Base-by-base conservation (phyloP, 129 eudicot genomes). In the Flaveria robusta region DNA sequence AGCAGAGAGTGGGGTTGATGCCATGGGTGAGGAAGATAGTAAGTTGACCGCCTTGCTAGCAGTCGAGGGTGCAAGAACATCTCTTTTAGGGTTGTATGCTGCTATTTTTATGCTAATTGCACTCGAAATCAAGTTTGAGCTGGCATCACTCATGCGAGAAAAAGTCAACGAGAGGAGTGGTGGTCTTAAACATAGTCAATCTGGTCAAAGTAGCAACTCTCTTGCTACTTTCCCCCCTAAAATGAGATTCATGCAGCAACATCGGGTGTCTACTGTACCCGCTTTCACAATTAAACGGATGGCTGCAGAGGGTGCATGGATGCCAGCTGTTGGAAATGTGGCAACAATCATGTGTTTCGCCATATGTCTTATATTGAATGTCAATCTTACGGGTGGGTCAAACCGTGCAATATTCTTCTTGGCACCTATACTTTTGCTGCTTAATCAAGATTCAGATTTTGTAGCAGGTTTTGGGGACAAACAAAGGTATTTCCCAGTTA, bases 381-480 rank as follows among this genome's bases (percentile, higher is more conserved):
- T 87, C 52, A 90, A 86, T 87, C 90, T 95, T 10, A 87, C 99
- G 0, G 97, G 96, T 15, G 99, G 99, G 58, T 95, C 99, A 22
- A 95, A 91, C 85, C 92, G 96, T 68, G 99, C 97, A 2, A 91
- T 95, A 84, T 95, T 95, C 89, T 87, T 95, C 82, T 76, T 95
- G 89, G 99, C 99, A 0, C 99, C 99, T 0, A 85, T 95, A 79
- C 83, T 95, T 42, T 81, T 95, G 66, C 79, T 95, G 68, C 94
- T 95, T 34, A 95, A 95, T 78, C 99, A 95, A 78, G 99, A 95
- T 67, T 86, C 97, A 13, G 99, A 95, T 83, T 95, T 95, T 75
- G 90, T 91, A 24, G 97, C 97, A 56, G 99, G 97, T n/a, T 95
- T 95, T 80, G 97, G 99, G 70, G 99, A 95, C 74, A 95, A 95